Conservation (phyloP, 805 yeast genomes). For the Pichia kluyveri region DNA sequence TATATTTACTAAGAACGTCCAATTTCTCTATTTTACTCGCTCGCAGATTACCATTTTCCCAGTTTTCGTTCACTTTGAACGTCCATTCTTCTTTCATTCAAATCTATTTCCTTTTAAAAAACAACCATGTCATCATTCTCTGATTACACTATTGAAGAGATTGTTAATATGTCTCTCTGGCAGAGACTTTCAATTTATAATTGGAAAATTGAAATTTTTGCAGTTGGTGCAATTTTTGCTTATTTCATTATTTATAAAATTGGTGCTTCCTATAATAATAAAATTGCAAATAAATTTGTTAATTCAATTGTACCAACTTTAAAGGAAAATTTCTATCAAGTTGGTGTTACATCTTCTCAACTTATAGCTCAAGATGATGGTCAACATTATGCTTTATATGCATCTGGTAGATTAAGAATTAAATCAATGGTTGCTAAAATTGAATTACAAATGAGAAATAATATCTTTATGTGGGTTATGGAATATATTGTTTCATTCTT, state of each 20-base stretch:
- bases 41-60: no score
- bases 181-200: conserved; percentile 54
- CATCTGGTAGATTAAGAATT: conserved; percentile 81
- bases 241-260: conserved; percentile 42
- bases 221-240: conserved; percentile 40
- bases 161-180: conserved; percentile 46
- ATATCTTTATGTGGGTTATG: conserved; percentile 54
- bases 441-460: conserved; percentile 71
- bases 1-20: not conserved
- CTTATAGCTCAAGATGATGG: conserved; percentile 54
- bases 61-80: no score
- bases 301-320: conserved; percentile 39
- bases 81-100: not conserved
- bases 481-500: conserved; percentile 55
- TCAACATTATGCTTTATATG: conserved; percentile 59
- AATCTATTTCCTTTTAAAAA: no score
- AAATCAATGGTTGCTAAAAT: conserved; percentile 52
- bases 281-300: conserved; percentile 46
- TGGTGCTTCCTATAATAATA: conserved; percentile 54
- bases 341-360: conserved; percentile 45
- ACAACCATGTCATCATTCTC: not conserved
- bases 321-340: conserved; percentile 65
- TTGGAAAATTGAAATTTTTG: conserved; percentile 68
- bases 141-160: conserved; percentile 33
- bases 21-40: not conserved